Conservation (phyloP, 805 yeast species). For the Zygosaccharomyces lentus region DNA sequence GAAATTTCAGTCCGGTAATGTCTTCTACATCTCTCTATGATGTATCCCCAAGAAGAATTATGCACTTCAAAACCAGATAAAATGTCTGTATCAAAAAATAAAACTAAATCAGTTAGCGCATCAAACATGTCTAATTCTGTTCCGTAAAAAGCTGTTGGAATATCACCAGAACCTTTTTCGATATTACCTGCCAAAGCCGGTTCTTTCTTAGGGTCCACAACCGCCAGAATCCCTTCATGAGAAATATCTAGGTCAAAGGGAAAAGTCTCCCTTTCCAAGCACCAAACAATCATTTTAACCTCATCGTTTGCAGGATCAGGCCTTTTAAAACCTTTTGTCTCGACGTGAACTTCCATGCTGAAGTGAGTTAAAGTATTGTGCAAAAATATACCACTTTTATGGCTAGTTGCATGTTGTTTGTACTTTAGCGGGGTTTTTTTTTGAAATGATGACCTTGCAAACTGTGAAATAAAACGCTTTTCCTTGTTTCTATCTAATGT, state of each 20-base stretch:
- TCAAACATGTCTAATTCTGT: constrained; percentile 59
- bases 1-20: constrained; percentile 50
- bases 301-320: constrained; percentile 70
- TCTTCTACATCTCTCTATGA: constrained; percentile 56
- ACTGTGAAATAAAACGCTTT: constrained; percentile 43
- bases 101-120: constrained; percentile 51
- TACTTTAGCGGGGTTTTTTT: constrained; percentile 22
- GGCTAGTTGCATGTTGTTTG: constrained; percentile 14
- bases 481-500: constrained; percentile 13
- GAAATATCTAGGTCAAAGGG: constrained; percentile 34
- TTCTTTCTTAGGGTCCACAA: constrained; percentile 9
- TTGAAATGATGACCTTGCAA: constrained; percentile 44
- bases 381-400: constrained; percentile 37
- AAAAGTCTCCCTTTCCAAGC: constrained; percentile 43
- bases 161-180: constrained; percentile 17
- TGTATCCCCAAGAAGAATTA: constrained; percentile 82
- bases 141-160: constrained; percentile 40
- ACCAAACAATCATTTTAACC: constrained; percentile 60
- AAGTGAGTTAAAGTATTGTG: constrained; percentile 53
- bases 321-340: constrained; percentile 42
- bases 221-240: constrained; percentile 39
- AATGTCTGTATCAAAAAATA: constrained; percentile 78
- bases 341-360: constrained; percentile 63
- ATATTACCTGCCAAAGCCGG: constrained; percentile 7
- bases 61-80: constrained; percentile 82